Conservation (phyloP, 2,329 filamentous ascomycete species). For the Ophiostoma angusticollis region DNA sequence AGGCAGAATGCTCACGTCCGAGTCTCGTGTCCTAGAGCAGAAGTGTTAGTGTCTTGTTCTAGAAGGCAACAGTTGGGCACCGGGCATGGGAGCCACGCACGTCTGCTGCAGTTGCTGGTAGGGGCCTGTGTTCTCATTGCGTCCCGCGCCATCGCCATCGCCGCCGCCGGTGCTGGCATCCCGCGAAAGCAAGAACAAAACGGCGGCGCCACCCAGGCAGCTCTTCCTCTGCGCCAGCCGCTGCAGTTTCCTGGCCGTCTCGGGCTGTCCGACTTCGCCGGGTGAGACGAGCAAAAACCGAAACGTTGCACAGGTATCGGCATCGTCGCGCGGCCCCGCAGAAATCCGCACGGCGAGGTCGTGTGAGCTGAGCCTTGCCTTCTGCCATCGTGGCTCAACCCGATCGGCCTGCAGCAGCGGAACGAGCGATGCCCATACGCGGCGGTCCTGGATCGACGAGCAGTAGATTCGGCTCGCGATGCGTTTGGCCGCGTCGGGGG, state of each 20-base stretch:
- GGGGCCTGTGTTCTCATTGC: conserved; percentile 18
- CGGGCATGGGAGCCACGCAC: conserved; percentile 19
- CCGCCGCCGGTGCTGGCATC: conserved; percentile 15
- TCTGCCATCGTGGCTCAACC: conserved; percentile 15
- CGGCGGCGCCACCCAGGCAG: conserved; percentile 21
- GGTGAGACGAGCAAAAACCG: conserved; percentile 29
- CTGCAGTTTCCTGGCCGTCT: conserved; percentile 23
- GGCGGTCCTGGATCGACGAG: conserved; percentile 25
- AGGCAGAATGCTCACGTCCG: conserved; percentile 29
- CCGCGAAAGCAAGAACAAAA: conserved; percentile 29
- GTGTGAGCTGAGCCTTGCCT: conserved; percentile 21
- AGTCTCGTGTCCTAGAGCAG: conserved; percentile 21
- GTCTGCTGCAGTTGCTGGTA: conserved; percentile 28
- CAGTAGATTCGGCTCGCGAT: conserved; percentile 19
- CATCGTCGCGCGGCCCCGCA: not conserved
- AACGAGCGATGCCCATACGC: conserved; percentile 23
- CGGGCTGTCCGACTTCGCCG: conserved; percentile 21
- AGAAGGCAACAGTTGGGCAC: too few species aligned
- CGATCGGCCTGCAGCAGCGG: conserved; percentile 17
- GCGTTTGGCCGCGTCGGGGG: not conserved
- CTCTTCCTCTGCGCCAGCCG: conserved; percentile 19
- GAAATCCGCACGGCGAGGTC: conserved; percentile 31
- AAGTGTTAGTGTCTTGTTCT: not conserved
- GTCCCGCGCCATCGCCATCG: too few species aligned
- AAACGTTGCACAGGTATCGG: conserved; percentile 14